Conservation (phyloP, 257 asterid genomes). For the Ophiorrhiza pumila region DNA sequence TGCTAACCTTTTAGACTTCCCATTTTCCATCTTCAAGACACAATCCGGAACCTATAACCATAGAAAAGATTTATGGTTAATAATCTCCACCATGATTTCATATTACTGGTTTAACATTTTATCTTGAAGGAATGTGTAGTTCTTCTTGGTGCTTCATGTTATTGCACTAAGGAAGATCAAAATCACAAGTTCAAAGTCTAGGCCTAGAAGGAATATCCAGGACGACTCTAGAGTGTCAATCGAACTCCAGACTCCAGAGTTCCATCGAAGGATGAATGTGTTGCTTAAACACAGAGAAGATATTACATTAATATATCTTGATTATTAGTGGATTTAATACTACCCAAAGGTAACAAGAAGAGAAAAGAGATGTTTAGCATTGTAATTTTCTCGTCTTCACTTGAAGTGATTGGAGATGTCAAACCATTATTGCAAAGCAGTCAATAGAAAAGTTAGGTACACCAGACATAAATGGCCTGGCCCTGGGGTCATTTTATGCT, state of each 20-base stretch:
- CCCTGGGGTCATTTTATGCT: not conserved
- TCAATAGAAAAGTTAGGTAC: too few relatives aligned
- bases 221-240: not conserved
- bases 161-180: not conserved
- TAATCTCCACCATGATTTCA: not conserved
- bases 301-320: not conserved
- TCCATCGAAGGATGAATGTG: not conserved
- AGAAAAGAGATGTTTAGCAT: not conserved
- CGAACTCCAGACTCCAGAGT: not conserved
- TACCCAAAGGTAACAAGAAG: not conserved
- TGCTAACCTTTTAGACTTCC: constrained; percentile 55
- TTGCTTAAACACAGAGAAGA: not conserved
- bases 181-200: not conserved
- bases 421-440: not conserved
- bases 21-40: constrained; percentile 46
- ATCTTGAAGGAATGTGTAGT: not conserved
- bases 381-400: not conserved
- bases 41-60: constrained; percentile 47
- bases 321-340: not conserved
- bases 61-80: not conserved
- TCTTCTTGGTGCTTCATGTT: not conserved
- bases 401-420: not conserved
- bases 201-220: not conserved
- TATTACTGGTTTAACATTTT: not conserved
- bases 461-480: not conserved